Evolutionary conservation across 2,329 filamentous ascomycete genomes (phyloP).

Genomic region (Fusarium newnesense): DNA sequence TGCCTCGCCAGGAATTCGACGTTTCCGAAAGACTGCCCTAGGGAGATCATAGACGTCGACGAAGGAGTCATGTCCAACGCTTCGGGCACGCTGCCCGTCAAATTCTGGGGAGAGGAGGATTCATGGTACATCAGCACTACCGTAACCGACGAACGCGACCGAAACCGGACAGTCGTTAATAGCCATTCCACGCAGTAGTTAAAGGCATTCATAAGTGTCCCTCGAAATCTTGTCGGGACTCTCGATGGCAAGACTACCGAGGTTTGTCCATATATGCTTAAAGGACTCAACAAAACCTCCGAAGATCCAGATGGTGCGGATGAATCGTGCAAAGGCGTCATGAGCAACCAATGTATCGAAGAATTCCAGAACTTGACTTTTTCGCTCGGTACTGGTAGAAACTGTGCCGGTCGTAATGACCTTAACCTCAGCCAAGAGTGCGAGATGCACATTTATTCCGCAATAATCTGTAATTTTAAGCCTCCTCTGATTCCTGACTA

Average conservation of each 20-base stretch:
- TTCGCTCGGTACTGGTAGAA: rapidly evolving
- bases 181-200: background rate
- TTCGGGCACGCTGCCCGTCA: background rate
- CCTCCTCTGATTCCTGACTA: rapidly evolving
- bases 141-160: background rate
- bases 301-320: background rate
- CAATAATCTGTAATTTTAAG: too few relatives aligned
- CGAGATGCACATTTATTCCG: too few relatives aligned
- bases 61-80: background rate
- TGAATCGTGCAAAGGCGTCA: background rate
- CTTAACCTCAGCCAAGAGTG: background rate
- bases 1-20: background rate
- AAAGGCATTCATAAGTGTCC: background rate
- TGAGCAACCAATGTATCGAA: background rate
- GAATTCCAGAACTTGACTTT: background rate
- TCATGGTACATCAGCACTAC: background rate
- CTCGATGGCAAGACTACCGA: background rate
- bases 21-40: background rate
- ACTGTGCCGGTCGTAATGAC: rapidly evolving
- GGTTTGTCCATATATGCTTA: background rate
- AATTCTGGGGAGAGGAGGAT: background rate
- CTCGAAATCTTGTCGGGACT: background rate
- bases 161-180: background rate
- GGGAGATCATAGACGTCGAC: background rate
- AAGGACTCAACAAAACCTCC: background rate